Evolutionary conservation across 1,284 basidiomycete genomes (phyloP).

Genomic region (Ustilago cynodontis): DNA sequence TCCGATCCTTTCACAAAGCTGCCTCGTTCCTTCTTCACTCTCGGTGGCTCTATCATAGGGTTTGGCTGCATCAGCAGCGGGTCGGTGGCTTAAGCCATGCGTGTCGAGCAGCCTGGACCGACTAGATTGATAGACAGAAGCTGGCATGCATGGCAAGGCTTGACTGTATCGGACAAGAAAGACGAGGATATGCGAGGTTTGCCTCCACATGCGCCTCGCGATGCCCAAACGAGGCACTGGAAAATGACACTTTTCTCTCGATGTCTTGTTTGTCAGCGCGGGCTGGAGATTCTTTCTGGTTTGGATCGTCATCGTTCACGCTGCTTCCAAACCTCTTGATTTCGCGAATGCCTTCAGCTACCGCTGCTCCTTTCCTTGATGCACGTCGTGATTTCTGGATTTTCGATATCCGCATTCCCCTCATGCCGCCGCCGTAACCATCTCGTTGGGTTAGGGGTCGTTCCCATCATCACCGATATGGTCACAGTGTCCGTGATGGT

Average conservation of each 20-base stretch:
- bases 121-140: no score
- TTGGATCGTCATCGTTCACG: conserved; percentile 24
- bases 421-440: neutral
- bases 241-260: neutral
- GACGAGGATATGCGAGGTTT: neutral
- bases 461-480: conserved; percentile 8
- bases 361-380: neutral
- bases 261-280: conserved; percentile 28
- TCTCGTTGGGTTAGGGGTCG: neutral
- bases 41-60: no score
- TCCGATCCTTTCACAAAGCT: no score
- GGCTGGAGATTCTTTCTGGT: no score
- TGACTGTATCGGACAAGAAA: neutral
- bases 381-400: conserved; percentile 18
- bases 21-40: neutral
- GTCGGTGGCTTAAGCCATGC: no score
- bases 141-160: no score
- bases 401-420: conserved; percentile 19
- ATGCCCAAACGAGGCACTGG: conserved; percentile 11
- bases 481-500: neutral
- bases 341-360: no score
- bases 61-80: no score
- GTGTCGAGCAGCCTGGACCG: no score
- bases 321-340: no score
- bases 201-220: conserved; percentile 24